Evolutionary conservation across 2,329 filamentous ascomycete species (phyloP), one percentile per base, ranked within the genome.

Genomic region (Helotiales sp.): DNA sequence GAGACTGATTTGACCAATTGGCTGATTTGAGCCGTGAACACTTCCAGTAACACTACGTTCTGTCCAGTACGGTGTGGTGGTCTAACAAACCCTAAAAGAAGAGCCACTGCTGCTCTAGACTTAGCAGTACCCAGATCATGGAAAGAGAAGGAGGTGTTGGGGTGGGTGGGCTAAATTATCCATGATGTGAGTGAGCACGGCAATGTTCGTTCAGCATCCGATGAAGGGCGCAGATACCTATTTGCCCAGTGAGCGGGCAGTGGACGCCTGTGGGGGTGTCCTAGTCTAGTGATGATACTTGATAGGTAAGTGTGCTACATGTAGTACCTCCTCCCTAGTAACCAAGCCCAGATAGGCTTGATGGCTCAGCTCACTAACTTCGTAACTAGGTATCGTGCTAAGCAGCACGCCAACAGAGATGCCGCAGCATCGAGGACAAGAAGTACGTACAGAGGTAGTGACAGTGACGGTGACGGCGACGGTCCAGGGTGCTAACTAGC

Each of bases 171-270:
- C 49, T 30, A 52, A 30, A 28, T 45, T 52, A 34, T 37, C 30
- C 54, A 57, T 40, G 20, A 57, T 57, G n/a, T 37, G 52, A 37
- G 11, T 30, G 26, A 30, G 32, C 7, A 57, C 30, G 52, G 52
- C 20, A 57, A 57, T 22, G 54, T 57, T 26, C 54, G 15, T 40
- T 40, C 54, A 40, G 30, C 54, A 57, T 57, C 54, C 54, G 54
- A 24, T 37, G 20, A 22, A 28, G 26, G 49, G 49, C 49, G 30
- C 49, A 52, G 49, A 30, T 52, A n/a, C 24, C 49, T 52, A 28
- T n/a, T 63, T 61, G 57, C 59, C 50, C 67, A 45, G 61, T 55
- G 61, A 34, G 37, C 13, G 40, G 40, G 40, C 17, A 20, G 40
- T 45, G 40, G 37, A 40, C 57, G 49, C 63, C 60, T 64, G 65